Evolutionary conservation across 768 basidiomycete genomes (phyloP).

Genomic region (Tricholoma matsutake): DNA sequence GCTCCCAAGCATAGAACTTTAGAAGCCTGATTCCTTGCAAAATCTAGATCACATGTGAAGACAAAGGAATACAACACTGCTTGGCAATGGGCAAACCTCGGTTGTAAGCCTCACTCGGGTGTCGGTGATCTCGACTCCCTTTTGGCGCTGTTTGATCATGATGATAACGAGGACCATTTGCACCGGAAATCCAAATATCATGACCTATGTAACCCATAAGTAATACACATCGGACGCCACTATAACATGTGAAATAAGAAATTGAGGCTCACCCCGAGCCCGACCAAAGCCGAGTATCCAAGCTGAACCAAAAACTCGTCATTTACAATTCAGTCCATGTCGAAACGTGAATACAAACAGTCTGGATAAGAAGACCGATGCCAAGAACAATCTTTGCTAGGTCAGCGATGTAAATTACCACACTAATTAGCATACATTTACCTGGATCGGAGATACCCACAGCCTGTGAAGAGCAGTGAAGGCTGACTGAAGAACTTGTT

Average conservation of each 20-base stretch:
- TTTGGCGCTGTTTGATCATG: constrained; percentile 43
- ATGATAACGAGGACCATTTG: constrained; percentile 40
- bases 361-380: constrained; percentile 56
- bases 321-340: neutral
- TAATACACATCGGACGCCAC: neutral
- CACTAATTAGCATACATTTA: constrained; percentile 11
- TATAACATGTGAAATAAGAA: neutral
- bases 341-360: constrained; percentile 25
- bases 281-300: constrained; percentile 56
- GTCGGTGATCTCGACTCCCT: constrained; percentile 52
- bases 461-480: constrained; percentile 32
- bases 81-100: constrained; percentile 33
- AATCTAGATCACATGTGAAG: constrained; percentile 28
- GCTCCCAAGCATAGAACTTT: constrained; percentile 61
- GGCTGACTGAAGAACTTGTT: neutral
- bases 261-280: constrained; percentile 34
- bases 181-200: constrained; percentile 46
- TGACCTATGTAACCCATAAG: constrained; percentile 29
- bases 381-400: constrained; percentile 45
- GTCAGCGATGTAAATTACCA: neutral
- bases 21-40: constrained; percentile 66
- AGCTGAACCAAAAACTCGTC: constrained; percentile 24
- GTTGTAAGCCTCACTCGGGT: constrained; percentile 47
- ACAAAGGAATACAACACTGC: neutral
- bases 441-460: constrained; percentile 62